A percentile compares a stretch with the other conserved stretches of the same genome.
Conservation (phyloP, 108 stramenopile species). For the Nitzschia palea region DNA sequence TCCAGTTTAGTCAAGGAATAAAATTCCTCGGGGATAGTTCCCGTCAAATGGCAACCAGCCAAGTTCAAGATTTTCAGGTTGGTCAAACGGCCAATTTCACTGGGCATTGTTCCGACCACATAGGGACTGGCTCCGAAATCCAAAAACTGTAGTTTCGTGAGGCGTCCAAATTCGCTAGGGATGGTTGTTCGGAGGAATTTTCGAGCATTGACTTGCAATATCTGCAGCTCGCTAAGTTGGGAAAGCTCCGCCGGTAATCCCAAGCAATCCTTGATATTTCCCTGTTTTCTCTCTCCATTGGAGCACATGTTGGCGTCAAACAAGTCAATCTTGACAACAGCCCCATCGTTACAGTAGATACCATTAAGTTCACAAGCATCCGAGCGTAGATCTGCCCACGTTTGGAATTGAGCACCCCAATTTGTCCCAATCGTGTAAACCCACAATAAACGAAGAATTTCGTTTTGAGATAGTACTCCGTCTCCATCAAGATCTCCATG, state of each 20-base stretch:
- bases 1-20: conserved; percentile 34
- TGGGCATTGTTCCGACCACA: conserved; percentile 56
- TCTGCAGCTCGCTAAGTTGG: conserved; percentile 27
- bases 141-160: conserved; percentile 50
- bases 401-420: conserved; percentile 51
- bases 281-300: conserved; percentile 28
- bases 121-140: conserved; percentile 24
- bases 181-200: conserved; percentile 46
- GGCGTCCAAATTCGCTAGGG: conserved; percentile 55
- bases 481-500: conserved; percentile 64
- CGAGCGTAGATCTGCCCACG: conserved; percentile 43
- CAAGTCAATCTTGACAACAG: conserved; percentile 46
- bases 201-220: conserved; percentile 21
- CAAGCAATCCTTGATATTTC: conserved; percentile 24
- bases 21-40: conserved; percentile 53
- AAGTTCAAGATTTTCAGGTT: conserved; percentile 45
- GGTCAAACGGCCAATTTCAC: conserved; percentile 51
- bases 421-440: conserved; percentile 42
- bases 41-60: conserved; percentile 44
- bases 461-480: conserved; percentile 49
- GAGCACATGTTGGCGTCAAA: conserved; percentile 40
- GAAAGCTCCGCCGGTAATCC: conserved; percentile 49
- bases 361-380: conserved; percentile 53
- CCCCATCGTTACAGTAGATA: conserved; percentile 40
- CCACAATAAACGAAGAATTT: conserved; percentile 53